Base-by-base conservation (phyloP, 2,329 filamentous ascomycete genomes). In the Neonectria faginata region DNA sequence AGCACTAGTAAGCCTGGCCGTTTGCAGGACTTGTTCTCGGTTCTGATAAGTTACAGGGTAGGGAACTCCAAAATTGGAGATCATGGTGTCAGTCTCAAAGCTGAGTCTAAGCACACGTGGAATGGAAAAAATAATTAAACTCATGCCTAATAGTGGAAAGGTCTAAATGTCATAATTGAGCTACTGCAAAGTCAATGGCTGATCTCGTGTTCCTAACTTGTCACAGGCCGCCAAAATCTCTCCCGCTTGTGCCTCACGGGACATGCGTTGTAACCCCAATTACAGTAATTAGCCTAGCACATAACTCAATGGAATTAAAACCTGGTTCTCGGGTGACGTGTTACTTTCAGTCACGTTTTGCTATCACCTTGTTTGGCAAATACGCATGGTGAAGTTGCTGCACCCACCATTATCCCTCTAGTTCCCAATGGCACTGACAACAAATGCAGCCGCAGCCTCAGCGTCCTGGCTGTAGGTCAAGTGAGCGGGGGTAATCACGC, bases 381-480 rank as follows among this genome's bases (percentile, higher is more conserved):
- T 29, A 47, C 27, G 39, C 36, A n/a, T 11, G n/a, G 25, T 8
- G 14, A 50, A 41, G 42, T n/a, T 14, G 22, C n/a, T 14, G 16
- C 25, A 51, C 16, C 18, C 20, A 5, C 20, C 9, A 16, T 27
- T 5, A 12, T 27, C 12, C 9, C 36, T 27, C 10, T 66, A 72
- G 18, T 51, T 67, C 10, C 58, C 62, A 27, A 73, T 57, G 44
- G 65, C 73, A 54, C 59, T 64, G 12, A 56, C 74, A 45, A 77
- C 70, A 53, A 76, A 77, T 8, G 66, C 56, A 12, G 75, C 75
- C 51, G 75, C 75, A 10, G 68, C 62, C 7, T 63, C 53, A 8
- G 77, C 77, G 55, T 78, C 74, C 33, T 72, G 29, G 60, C 73
- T 67, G 53, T 77, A 77, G 18, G 69, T 73, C 45, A 70, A 65